Conservation (phyloP, 192 early-diverging fungal species). For the Backusella circina region DNA sequence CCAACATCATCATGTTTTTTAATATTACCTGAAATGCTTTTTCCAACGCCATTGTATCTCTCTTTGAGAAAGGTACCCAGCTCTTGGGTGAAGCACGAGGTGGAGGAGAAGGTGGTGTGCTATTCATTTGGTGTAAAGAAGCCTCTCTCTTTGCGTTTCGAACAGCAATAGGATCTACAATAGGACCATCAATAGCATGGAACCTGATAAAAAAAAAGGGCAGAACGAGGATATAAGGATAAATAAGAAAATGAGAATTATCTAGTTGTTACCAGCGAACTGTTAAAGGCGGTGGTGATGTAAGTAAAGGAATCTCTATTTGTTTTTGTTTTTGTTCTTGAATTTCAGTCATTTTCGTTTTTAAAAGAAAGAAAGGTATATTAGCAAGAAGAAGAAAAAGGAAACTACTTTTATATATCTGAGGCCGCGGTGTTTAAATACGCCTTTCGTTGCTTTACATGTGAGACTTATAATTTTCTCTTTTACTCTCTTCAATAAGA, state of each 20-base stretch:
- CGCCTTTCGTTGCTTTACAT: not conserved
- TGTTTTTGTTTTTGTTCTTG: not conserved
- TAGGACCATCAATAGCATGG: constrained; percentile 44
- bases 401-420: not conserved
- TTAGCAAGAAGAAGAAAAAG: not conserved
- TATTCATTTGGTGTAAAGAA: constrained; percentile 19
- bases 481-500: not conserved
- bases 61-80: constrained; percentile 55
- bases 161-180: constrained; percentile 18
- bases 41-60: constrained; percentile 53
- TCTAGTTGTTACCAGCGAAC: constrained; percentile 6
- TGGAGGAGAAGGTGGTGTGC: constrained; percentile 19
- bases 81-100: constrained; percentile 29
- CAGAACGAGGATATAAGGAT: not conserved
- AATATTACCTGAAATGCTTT: constrained; percentile 39
- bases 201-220: constrained; percentile 38
- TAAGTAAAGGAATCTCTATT: not conserved
- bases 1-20: not conserved
- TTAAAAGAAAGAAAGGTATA: not conserved
- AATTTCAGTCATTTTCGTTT: not conserved
- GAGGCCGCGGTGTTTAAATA: not conserved
- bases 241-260: not conserved
- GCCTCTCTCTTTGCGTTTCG: constrained; percentile 16
- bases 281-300: not conserved
- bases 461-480: not conserved